Conservation (phyloP, 1,284 basidiomycete species). For the Trichosporon sp. region DNA sequence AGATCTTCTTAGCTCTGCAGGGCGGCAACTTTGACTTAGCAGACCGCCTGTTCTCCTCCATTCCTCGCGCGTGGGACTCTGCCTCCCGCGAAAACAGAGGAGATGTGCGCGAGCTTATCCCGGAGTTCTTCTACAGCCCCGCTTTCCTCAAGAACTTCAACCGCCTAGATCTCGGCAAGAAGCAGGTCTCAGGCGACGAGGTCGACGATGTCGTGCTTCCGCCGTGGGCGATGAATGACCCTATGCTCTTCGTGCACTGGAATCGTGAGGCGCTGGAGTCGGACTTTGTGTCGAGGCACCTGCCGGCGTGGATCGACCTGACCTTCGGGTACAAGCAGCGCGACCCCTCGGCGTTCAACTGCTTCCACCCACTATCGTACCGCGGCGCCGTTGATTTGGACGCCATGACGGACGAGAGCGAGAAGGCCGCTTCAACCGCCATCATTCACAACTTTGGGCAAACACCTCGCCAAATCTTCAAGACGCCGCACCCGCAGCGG, state of each 20-base stretch:
- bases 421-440: constrained; percentile 85
- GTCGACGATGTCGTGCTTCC: constrained; percentile 87
- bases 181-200: constrained; percentile 70
- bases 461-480: constrained; percentile 84
- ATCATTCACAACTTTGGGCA: constrained; percentile 95
- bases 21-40: constrained; percentile 96
- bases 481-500: constrained; percentile 68
- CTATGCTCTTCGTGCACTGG: constrained; percentile 72
- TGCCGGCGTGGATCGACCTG: constrained; percentile 89
- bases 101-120: constrained; percentile 89
- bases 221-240: constrained; percentile 81
- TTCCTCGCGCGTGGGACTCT: constrained; percentile 73
- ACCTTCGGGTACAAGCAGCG: constrained; percentile 74
- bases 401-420: constrained; percentile 72
- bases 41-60: constrained; percentile 80
- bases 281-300: constrained; percentile 74
- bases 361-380: constrained; percentile 91
- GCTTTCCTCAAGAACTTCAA: constrained; percentile 53
- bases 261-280: constrained; percentile 87
- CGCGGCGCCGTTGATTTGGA: constrained; percentile 88
- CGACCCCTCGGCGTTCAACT: constrained; percentile 72
- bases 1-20: constrained; percentile 70
- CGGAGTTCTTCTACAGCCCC: constrained; percentile 70
- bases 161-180: constrained; percentile 75
- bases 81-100: constrained; percentile 81